These are phyloP conservation scores for Solanum rostratum DNA, from an alignment of 257 asterid species.

Conservation along the genomic window DNA sequence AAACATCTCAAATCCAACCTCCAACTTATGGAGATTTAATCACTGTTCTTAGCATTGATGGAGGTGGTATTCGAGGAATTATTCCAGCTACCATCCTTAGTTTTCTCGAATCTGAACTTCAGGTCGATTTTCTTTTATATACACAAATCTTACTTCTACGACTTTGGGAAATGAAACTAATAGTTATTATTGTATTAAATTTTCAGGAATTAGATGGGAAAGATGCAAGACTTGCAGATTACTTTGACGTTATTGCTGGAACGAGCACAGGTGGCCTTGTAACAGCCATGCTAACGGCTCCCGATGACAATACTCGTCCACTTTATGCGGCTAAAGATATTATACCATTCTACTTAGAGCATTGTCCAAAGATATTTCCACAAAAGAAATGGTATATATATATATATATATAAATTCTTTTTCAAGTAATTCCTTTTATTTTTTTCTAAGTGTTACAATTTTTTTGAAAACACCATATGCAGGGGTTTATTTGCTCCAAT, in stretches of 20 bases:
- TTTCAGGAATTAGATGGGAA: conserved; percentile 41
- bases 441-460: neutral
- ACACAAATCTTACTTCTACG: too few relatives aligned
- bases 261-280: conserved; percentile 64
- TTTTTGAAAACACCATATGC: neutral
- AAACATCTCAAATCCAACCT: conserved; percentile 23
- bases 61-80: conserved; percentile 54
- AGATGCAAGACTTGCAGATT: conserved; percentile 49
- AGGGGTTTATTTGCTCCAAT: conserved; percentile 19
- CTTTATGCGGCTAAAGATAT: conserved; percentile 46
- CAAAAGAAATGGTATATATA: neutral
- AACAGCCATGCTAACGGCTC: conserved; percentile 51
- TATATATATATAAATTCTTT: too few relatives aligned
- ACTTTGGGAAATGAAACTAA: too few relatives aligned
- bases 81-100: conserved; percentile 34
- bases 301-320: conserved; percentile 39
- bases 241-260: conserved; percentile 56
- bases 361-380: conserved; percentile 34
- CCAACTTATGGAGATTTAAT: conserved; percentile 27
- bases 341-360: conserved; percentile 28
- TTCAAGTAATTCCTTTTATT: neutral
- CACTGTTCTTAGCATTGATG: conserved; percentile 44
- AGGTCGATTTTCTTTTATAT: conserved; percentile 11
- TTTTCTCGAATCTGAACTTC: conserved; percentile 37
- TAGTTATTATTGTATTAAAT: neutral